Conservation (phyloP, 2,329 filamentous ascomycete genomes). For the Diplodia mutila region DNA sequence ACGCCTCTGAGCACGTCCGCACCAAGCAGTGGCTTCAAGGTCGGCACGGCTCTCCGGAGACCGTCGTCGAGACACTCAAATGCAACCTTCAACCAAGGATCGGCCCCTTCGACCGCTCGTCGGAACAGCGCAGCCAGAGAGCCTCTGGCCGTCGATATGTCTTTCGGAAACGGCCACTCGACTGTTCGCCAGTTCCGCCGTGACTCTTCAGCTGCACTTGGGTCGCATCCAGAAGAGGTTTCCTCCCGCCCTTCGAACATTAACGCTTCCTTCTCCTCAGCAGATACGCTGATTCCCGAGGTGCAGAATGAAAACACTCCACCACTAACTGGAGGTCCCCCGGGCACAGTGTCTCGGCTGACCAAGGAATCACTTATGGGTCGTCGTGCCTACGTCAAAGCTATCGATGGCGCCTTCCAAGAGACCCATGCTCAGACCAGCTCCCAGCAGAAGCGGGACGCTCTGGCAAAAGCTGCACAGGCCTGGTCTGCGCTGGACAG, state of each 20-base stretch:
- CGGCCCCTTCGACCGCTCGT: conserved; percentile 50
- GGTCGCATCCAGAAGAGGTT: conserved; percentile 17
- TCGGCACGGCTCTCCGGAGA: conserved; percentile 36
- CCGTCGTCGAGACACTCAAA: conserved; percentile 43
- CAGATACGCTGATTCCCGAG: conserved; percentile 14
- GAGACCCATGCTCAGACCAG: conserved; percentile 83
- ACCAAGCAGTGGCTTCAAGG: conserved; percentile 37
- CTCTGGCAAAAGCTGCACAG: conserved; percentile 79
- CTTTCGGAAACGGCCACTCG: conserved; percentile 89
- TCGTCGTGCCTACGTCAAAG: conserved; percentile 77
- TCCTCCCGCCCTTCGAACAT: conserved; percentile 4
- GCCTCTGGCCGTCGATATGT: conserved; percentile 85
- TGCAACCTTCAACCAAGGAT: conserved; percentile 42
- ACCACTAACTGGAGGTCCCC: conserved; percentile 55
- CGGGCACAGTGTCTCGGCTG: conserved; percentile 35
- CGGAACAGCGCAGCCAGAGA: conserved; percentile 61
- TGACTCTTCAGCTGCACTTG: conserved; percentile 66
- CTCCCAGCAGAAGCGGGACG: conserved; percentile 74
- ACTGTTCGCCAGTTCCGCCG: conserved; percentile 90
- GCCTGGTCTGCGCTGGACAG: conserved; percentile 84
- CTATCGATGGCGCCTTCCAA: conserved; percentile 79
- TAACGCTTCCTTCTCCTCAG: conserved; percentile 17
- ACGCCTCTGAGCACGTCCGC: conserved; percentile 46
- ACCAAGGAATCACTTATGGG: conserved; percentile 83
- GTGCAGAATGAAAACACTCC: conserved; percentile 63